Evolutionary conservation across 306 rosid species (phyloP), one percentile per base, ranked within the genome.

Genomic region (Trifolium repens): DNA sequence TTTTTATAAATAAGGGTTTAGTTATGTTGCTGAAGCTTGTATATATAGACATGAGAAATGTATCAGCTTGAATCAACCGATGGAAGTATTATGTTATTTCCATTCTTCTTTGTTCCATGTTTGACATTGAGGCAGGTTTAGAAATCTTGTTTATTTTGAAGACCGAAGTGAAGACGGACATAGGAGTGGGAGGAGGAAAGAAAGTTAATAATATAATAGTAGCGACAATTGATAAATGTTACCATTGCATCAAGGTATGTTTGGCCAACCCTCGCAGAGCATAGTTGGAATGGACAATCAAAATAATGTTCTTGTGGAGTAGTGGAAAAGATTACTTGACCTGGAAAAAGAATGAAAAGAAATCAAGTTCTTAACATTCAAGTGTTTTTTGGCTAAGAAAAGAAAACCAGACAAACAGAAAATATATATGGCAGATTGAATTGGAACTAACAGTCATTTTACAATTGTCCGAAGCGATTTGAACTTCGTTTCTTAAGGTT

Each of bases 271-370:
- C 67, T 72, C 85, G 85, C 87, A 67, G 97, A 94, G 87, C 97
- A 88, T 71, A 90, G 85, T 84, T 94, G 99, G 81, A 78, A 94
- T 42, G 97, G 99, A 77, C 96, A 94, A 49, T 94, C 92, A 75
- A 94, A 94, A 71, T 86, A 94, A 80, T 92, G 99, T 81, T 94
- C 99, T 81, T 92, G 99, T 9, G 97, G 97, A 76, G 85, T 81
- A 42, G 96, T 89, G 71, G 97, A 86, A 85, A 85, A 94, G 40
- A 85, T 43, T 10, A 88, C 70, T 65, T 46, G 73, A 79, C 93
- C 99, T 96, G 86, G 32, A 67, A 81, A 17, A 61, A 35, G 39
- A 35, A 24, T 66, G 70, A 44, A 60, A 26, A 19, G 53, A 79
- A 80, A 58, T 54, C 46, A 73, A 52, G 71, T 62, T 73, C 40